These are phyloP conservation scores for Pythium apleroticum DNA, from an alignment of 352 stramenopile species.

Conservation along the genomic window DNA sequence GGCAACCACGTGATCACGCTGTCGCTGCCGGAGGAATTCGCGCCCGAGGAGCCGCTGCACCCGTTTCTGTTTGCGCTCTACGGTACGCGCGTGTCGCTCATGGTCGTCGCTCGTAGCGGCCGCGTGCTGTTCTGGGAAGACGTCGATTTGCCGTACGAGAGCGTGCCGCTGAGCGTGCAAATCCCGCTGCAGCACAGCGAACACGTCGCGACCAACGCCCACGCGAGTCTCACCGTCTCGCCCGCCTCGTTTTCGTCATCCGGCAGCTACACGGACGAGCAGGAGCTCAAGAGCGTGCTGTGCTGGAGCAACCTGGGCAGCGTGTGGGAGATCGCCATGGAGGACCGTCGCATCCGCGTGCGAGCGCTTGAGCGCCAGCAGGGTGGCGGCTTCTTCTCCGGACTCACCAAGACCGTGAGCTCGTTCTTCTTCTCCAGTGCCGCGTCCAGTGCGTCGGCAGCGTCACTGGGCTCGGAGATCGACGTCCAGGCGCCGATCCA, in stretches of 20 bases:
- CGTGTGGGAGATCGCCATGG: constrained; percentile 78
- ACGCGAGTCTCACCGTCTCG: constrained; percentile 33
- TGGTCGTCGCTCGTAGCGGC: constrained; percentile 60
- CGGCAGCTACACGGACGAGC: constrained; percentile 13
- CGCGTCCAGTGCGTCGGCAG: constrained; percentile 20
- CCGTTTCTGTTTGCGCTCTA: constrained; percentile 72
- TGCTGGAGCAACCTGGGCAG: constrained; percentile 82
- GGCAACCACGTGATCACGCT: constrained; percentile 44
- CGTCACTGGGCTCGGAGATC: constrained; percentile 25
- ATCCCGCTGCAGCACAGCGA: constrained; percentile 64
- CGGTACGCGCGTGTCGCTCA: constrained; percentile 65
- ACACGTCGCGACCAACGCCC: constrained; percentile 44
- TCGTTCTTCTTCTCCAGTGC: constrained; percentile 74
- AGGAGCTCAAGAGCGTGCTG: constrained; percentile 51
- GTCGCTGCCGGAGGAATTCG: constrained; percentile 55
- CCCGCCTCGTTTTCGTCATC: constrained; percentile 14
- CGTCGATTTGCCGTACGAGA: constrained; percentile 77
- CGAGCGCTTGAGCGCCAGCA: constrained; percentile 71
- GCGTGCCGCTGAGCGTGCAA: constrained; percentile 71
- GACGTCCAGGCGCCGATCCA: constrained; percentile 57
- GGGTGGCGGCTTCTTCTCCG: constrained; percentile 56
- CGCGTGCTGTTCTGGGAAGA: constrained; percentile 83
- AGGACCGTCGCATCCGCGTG: constrained; percentile 77
- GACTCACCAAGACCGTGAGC: constrained; percentile 70
- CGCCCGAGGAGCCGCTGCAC: constrained; percentile 43